Conservation (phyloP, 768 basidiomycete species). For the Lactifluus echinatus region DNA sequence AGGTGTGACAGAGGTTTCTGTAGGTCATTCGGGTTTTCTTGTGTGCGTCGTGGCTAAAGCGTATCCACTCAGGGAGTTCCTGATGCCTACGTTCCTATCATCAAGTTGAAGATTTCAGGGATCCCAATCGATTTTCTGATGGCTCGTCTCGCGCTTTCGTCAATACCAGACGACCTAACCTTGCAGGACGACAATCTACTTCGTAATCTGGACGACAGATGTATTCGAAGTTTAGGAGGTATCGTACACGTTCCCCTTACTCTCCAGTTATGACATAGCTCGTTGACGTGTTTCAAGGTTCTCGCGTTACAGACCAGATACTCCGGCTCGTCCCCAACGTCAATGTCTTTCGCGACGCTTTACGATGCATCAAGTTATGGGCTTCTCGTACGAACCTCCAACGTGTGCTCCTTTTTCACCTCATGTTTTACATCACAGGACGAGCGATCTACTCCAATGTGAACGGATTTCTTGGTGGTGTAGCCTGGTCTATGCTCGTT, state of each 20-base stretch:
- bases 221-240: constrained; percentile 93
- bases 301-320: constrained; percentile 93
- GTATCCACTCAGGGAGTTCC: constrained; percentile 70
- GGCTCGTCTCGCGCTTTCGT: constrained; percentile 77
- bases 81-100: constrained; percentile 93
- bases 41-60: background rate
- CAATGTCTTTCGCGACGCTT: constrained; percentile 85
- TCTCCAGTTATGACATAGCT: background rate
- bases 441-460: constrained; percentile 98
- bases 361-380: constrained; percentile 97
- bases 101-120: constrained; percentile 84
- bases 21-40: constrained; percentile 27
- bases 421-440: constrained; percentile 36
- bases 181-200: constrained; percentile 87
- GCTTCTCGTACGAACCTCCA: constrained; percentile 65
- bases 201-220: constrained; percentile 88
- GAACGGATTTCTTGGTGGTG: constrained; percentile 94
- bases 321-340: constrained; percentile 91
- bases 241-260: constrained; percentile 6
- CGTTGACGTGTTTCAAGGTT: constrained; percentile 43
- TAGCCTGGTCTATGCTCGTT: constrained; percentile 98
- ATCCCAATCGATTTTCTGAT: constrained; percentile 93
- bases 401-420: background rate
- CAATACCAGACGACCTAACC: constrained; percentile 87
- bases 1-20: constrained; percentile 82